Percentiles rank a stretch among this genome's conserved stretches.
phyloP scores from a whole-genome alignment of 257 asterid genomes.

The Solanum bulbocastanum region DNA sequence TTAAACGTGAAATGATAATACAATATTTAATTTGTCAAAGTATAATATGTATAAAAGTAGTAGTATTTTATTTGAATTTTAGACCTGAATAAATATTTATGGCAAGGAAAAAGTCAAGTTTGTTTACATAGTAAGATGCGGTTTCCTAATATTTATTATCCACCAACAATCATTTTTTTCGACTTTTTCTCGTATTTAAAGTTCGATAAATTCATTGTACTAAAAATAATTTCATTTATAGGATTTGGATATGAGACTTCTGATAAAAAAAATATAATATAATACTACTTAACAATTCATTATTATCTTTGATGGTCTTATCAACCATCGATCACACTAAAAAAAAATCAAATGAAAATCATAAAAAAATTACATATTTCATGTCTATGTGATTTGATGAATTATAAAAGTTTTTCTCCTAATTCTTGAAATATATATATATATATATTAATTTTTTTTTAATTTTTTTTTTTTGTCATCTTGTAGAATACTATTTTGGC shows the following conservation, averaged over 20 bases:
- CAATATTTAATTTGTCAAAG: not conserved
- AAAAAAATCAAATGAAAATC: not conserved
- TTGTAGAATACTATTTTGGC: not conserved
- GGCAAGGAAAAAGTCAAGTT: not conserved
- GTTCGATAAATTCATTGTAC: not conserved
- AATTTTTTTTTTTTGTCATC: not conserved
- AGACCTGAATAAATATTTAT: not conserved
- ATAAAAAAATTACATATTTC: not conserved
- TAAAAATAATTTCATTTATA: not conserved
- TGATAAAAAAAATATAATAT: accelerated
- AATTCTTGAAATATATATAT: not conserved
- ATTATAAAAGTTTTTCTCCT: not conserved
- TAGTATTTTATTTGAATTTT: not conserved
- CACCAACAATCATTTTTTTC: accelerated
- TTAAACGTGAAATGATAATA: not conserved
- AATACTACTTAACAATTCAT: not conserved
- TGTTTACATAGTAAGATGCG: not conserved
- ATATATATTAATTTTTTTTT: not conserved
- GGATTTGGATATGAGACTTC: accelerated
- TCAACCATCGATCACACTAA: not conserved
- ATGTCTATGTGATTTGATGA: too few species aligned
- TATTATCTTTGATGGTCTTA: not conserved
- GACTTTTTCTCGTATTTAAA: accelerated
- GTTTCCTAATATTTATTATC: not conserved
- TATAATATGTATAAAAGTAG: not conserved